Percentiles rank a stretch among this genome's conserved stretches.
These are phyloP conservation scores for Punica granatum DNA, from an alignment of 345 rosid species.

Conservation along the genomic window DNA sequence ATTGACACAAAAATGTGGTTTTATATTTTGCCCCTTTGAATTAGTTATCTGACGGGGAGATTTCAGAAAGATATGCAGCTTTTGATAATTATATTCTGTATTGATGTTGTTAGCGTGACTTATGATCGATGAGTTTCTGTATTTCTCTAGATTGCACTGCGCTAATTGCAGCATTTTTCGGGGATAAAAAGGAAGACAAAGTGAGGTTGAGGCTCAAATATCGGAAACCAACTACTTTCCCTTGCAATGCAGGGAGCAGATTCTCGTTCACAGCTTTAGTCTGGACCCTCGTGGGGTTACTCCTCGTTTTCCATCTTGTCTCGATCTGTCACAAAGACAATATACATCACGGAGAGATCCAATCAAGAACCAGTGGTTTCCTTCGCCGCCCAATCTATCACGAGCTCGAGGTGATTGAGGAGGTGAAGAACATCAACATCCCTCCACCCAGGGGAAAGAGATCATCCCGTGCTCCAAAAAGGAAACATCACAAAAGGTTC, in stretches of 20 bases:
- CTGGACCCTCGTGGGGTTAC: conserved; percentile 65
- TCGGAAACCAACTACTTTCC: conserved; percentile 76
- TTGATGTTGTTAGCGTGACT: conserved; percentile 4
- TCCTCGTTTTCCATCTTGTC: conserved; percentile 50
- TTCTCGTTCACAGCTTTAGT: conserved; percentile 38
- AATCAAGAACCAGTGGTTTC: conserved; percentile 22
- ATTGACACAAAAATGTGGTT: too few relatives aligned
- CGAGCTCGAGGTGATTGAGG: conserved; percentile 54
- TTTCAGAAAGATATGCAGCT: neutral
- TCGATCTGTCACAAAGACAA: conserved; percentile 14
- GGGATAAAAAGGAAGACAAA: conserved; percentile 45
- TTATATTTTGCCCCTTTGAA: neutral
- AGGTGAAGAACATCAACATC: conserved; percentile 57
- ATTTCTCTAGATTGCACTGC: conserved; percentile 42
- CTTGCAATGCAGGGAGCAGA: conserved; percentile 83
- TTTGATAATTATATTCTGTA: neutral
- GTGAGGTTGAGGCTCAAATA: conserved; percentile 73
- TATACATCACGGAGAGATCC: conserved; percentile 19
- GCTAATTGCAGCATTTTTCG: conserved; percentile 53
- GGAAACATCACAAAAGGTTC: conserved; percentile 24
- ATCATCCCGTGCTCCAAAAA: conserved; percentile 36
- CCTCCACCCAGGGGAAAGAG: conserved; percentile 70
- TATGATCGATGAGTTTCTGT: conserved; percentile 25
- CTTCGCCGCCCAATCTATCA: conserved; percentile 26
- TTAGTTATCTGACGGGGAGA: neutral